Conservation (phyloP, 441 rosid species). For the Capsella rubella region DNA sequence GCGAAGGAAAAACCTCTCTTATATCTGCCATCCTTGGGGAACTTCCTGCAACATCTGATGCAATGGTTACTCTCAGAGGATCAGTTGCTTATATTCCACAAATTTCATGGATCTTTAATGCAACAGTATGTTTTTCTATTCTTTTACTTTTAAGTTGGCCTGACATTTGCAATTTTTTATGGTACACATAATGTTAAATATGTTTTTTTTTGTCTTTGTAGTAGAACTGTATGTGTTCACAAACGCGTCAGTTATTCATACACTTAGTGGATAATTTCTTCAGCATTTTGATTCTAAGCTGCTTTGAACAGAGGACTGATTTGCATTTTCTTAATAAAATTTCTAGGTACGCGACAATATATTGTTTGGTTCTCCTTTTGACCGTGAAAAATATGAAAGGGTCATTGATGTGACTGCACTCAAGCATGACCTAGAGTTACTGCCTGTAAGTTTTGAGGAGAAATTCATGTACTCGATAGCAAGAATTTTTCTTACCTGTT, state of each 20-base stretch:
- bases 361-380: conserved; percentile 78
- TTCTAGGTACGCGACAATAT: conserved; percentile 90
- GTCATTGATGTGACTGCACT: conserved; percentile 84
- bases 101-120: conserved; percentile 98
- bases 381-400: conserved; percentile 68
- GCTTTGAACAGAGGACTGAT: conserved; percentile 16
- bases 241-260: conserved; percentile 14
- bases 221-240: conserved; percentile 1
- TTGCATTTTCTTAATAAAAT: conserved; percentile 6
- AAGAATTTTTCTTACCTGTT: conserved; percentile 26
- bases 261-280: neutral
- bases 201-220: neutral
- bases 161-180: neutral
- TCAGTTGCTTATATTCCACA: conserved; percentile 95
- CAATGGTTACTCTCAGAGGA: conserved; percentile 79
- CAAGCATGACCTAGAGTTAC: conserved; percentile 83
- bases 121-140: conserved; percentile 68
- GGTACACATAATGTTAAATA: neutral
- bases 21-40: conserved; percentile 97
- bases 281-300: conserved; percentile 15
- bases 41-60: conserved; percentile 71
- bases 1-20: conserved; percentile 96
- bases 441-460: conserved; percentile 70
- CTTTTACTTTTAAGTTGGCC: conserved; percentile 13
- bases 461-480: conserved; percentile 15